Evolutionary conservation across 1,284 basidiomycete genomes (phyloP), one percentile per base, ranked within the genome.

Genomic region (Cutaneotrichosporon sp.): DNA sequence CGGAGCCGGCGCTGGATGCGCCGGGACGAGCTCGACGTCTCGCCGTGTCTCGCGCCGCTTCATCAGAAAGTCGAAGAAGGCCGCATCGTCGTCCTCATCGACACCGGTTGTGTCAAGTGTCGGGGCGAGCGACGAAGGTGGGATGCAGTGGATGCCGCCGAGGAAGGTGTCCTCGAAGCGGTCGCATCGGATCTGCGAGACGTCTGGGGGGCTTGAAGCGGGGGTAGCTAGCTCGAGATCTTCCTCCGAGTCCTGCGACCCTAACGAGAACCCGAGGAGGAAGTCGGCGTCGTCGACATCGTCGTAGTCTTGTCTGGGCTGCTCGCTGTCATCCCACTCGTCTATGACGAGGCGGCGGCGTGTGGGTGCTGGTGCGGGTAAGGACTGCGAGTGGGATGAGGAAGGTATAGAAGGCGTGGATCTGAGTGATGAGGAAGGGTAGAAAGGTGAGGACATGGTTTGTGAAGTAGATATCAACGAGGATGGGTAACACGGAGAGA

Each of bases 11-110:
- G 11, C 7, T 3, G 45, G 34, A 9, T 24, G 20, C 11, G 29
- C 7, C 9, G 22, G 31, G 24, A 7, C 25, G 16, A 50, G 36
- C 24, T 46, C 36, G 14, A 20, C 24, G 18, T 49, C n/a, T 16
- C 22, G 51, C 42, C 14, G 50, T 20, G 24, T 22, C 45, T 22
- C 24, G 25, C 42, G 38, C 27, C 18, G 54, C 36, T 31, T 22
- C 38, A 45, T 42, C 4, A 55, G 42, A 20, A 16, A 25, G 6
- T 42, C 54, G 27, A 55, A 42, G 27, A 45, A n/a, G 6, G 54
- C 54, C 9, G 53, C 33, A n/a, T 45, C 55, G n/a, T 56, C 38
- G 18, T 58, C 53, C 22, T 58, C 38, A 8, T 38, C 43, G 3
- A 8, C 54, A 1, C 10, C 25, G 10, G 25, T 14, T 4, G 22